These are phyloP conservation scores for Pythium rhizo-oryzae DNA, from an alignment of 352 stramenopile species.

Conservation along the genomic window DNA sequence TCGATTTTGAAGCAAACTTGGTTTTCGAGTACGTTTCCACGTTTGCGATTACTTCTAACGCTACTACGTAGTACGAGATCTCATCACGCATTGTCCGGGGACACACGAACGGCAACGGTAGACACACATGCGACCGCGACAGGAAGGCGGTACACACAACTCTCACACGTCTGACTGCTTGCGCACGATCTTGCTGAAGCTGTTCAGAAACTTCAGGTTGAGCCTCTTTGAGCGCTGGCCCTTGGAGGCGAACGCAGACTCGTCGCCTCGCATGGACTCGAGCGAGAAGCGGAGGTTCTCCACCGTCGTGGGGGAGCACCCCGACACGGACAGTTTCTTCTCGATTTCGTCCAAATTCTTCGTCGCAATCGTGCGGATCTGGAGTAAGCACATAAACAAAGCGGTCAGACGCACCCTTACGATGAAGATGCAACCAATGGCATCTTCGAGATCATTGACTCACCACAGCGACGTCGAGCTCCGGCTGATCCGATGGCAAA, in stretches of 20 bases:
- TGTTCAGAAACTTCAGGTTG: constrained; percentile 79
- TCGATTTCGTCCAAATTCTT: constrained; percentile 82
- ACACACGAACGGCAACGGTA: background rate
- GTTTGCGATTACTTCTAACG: background rate
- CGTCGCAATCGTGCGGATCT: constrained; percentile 68
- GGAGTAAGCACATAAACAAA: background rate
- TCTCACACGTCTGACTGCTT: constrained; percentile 33
- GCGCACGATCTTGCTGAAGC: constrained; percentile 36
- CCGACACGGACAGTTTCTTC: constrained; percentile 53
- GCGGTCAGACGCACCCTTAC: background rate
- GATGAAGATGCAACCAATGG: background rate
- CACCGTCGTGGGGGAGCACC: constrained; percentile 41
- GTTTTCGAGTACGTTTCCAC: background rate
- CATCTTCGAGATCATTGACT: constrained; percentile 2
- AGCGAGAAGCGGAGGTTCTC: constrained; percentile 60
- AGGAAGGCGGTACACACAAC: background rate
- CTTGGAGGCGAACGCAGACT: constrained; percentile 38
- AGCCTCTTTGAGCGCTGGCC: constrained; percentile 69
- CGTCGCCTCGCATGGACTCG: constrained; percentile 24
- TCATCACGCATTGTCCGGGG: background rate
- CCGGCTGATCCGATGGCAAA: constrained; percentile 52
- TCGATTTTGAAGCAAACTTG: constrained; percentile 5
- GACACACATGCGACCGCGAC: background rate
- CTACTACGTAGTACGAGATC: background rate
- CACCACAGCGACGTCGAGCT: constrained; percentile 60